A percentile compares a stretch with the other conserved stretches of the same genome.
Conservation (phyloP, 441 rosid genomes). For the Gossypium lobatum region DNA sequence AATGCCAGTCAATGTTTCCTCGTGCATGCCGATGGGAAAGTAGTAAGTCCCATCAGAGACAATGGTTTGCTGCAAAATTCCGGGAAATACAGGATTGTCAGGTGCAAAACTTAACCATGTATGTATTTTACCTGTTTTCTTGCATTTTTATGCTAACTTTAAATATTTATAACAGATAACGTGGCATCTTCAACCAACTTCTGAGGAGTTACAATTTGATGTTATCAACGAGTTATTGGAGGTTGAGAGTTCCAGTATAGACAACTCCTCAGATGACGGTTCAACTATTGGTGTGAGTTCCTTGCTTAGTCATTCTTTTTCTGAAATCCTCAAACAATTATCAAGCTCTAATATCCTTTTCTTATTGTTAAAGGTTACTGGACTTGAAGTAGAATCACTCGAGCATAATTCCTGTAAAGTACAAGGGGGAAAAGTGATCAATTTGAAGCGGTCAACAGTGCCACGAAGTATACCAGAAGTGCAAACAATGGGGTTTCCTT, state of each 20-base stretch:
- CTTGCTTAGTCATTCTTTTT: background rate
- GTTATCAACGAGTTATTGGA: conserved; percentile 22
- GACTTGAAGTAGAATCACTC: conserved; percentile 10
- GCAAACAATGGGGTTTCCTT: conserved; percentile 4
- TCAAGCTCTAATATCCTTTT: background rate
- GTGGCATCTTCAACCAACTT: conserved; percentile 30
- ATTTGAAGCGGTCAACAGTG: background rate
- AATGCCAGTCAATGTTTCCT: conserved; percentile 24
- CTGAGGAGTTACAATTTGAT: conserved; percentile 21
- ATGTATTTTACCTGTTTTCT: background rate
- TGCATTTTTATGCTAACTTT: background rate
- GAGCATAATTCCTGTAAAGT: background rate
- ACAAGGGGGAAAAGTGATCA: background rate
- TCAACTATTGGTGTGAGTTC: conserved; percentile 14
- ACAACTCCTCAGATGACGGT: conserved; percentile 6
- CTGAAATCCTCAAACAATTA: background rate
- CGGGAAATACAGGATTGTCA: conserved; percentile 30
- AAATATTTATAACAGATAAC: conserved; percentile 21
- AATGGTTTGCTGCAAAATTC: conserved; percentile 24
- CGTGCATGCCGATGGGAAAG: conserved; percentile 42
- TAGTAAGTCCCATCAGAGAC: conserved; percentile 25
- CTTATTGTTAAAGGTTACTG: conserved; percentile 12
- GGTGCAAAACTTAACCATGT: conserved; percentile 17
- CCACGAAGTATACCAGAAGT: background rate
- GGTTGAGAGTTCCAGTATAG: conserved; percentile 3